These are phyloP conservation scores for Aspergillus incahuasiensis DNA, from an alignment of 495 filamentous ascomycete species.

Conservation along the genomic window DNA sequence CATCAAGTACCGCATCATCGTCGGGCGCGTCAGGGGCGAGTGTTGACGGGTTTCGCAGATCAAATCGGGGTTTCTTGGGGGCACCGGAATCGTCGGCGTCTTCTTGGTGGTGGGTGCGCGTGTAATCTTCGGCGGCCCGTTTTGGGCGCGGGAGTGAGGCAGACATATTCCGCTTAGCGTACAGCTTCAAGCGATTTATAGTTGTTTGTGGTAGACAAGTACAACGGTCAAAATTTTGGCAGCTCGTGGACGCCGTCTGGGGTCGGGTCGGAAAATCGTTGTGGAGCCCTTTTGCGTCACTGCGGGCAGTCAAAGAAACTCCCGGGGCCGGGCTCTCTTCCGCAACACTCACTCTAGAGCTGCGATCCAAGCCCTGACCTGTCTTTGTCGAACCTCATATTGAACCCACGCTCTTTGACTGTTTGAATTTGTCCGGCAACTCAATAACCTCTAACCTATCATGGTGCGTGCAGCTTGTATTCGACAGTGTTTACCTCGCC, in stretches of 20 bases:
- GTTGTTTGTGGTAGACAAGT: too few relatives aligned
- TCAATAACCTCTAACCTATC: neutral
- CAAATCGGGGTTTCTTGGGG: slow-evolving; percentile 87
- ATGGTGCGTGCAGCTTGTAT: slow-evolving; percentile 25
- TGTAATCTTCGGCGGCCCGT: slow-evolving; percentile 72
- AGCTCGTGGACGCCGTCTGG: slow-evolving; percentile 24
- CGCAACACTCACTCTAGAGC: neutral
- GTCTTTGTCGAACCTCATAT: neutral
- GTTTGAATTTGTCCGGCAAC: neutral
- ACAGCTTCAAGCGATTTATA: neutral
- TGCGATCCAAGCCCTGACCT: neutral
- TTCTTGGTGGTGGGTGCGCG: slow-evolving; percentile 62
- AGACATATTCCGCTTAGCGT: slow-evolving; percentile 46
- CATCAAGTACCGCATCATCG: slow-evolving; percentile 77
- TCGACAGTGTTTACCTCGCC: neutral
- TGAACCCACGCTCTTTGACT: neutral
- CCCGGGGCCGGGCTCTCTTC: slow-evolving; percentile 9
- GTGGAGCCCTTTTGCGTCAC: slow-evolving; percentile 44
- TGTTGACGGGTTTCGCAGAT: slow-evolving; percentile 87
- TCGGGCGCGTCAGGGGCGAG: slow-evolving; percentile 74
- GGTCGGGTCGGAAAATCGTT: slow-evolving; percentile 47
- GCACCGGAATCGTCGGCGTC: slow-evolving; percentile 44
- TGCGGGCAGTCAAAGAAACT: slow-evolving; percentile 19
- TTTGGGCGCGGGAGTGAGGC: slow-evolving; percentile 70
- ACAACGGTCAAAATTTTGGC: slow-evolving; percentile 11